These are phyloP conservation scores for Paecilomyces fulvus DNA, from an alignment of 2,329 filamentous ascomycete genomes.

Conservation along the genomic window DNA sequence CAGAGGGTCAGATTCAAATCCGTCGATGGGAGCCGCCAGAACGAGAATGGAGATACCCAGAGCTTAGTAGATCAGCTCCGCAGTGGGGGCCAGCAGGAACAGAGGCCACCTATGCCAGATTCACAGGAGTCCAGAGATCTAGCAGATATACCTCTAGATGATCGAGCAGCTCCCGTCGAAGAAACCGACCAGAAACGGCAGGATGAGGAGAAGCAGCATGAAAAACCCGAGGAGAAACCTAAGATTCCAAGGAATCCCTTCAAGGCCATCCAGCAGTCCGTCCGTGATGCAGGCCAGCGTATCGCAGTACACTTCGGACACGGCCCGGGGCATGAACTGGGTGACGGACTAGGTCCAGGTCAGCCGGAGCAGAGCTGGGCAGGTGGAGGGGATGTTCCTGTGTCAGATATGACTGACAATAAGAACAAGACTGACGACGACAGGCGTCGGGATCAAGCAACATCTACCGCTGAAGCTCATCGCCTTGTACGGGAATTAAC, in stretches of 20 bases:
- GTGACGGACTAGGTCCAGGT: conserved; percentile 18
- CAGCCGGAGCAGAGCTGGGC: conserved; percentile 19
- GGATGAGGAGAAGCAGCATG: background rate
- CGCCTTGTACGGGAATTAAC: conserved; percentile 30
- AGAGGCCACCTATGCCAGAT: background rate
- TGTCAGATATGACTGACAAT: conserved; percentile 21
- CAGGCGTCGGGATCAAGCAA: conserved; percentile 15
- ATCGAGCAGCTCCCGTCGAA: background rate
- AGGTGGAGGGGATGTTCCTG: conserved; percentile 14
- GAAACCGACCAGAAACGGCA: background rate
- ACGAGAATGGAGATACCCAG: background rate
- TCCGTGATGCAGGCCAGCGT: background rate
- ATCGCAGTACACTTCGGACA: conserved; percentile 16
- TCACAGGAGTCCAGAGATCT: background rate
- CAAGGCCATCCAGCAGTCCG: background rate
- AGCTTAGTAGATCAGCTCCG: background rate
- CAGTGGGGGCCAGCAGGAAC: background rate
- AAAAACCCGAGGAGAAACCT: background rate
- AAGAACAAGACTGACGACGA: conserved; percentile 22
- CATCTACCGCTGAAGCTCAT: conserved; percentile 26
- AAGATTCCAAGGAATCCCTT: background rate
- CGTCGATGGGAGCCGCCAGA: background rate
- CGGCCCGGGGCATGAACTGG: conserved; percentile 6
- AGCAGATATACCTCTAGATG: background rate
- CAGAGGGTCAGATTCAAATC: background rate